These are phyloP conservation scores for Corinectria fuckeliana DNA, from an alignment of 2,329 filamentous ascomycete genomes.

Conservation along the genomic window DNA sequence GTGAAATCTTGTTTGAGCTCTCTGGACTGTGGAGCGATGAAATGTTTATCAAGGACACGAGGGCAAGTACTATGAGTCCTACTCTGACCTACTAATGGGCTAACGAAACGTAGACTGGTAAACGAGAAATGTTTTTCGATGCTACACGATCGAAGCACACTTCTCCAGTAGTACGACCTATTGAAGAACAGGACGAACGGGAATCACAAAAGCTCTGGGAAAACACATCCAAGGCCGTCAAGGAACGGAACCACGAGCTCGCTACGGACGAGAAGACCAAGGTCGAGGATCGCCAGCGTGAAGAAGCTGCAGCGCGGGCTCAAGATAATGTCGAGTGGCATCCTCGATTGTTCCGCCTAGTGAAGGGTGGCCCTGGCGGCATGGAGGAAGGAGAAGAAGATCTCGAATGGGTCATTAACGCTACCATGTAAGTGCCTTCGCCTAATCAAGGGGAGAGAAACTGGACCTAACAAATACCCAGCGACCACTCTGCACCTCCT, in stretches of 20 bases:
- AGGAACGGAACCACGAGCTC: constrained; percentile 81
- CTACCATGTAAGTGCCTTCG: constrained; percentile 70
- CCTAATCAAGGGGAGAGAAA: neutral
- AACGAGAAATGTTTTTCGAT: constrained; percentile 90
- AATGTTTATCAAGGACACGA: constrained; percentile 88
- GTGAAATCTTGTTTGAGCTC: constrained; percentile 87
- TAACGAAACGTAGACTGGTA: constrained; percentile 70
- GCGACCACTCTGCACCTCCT: constrained; percentile 57
- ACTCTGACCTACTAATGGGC: neutral
- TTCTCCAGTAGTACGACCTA: constrained; percentile 73
- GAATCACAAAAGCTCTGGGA: constrained; percentile 92
- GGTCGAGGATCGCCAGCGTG: constrained; percentile 90
- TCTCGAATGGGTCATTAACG: constrained; percentile 93
- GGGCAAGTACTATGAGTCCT: constrained; percentile 56
- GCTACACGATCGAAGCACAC: constrained; percentile 80
- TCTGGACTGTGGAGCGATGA: constrained; percentile 93
- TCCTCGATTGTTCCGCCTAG: constrained; percentile 81
- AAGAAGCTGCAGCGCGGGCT: constrained; percentile 81
- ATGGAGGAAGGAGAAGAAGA: constrained; percentile 84
- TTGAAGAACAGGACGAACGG: constrained; percentile 85
- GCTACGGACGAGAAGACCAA: constrained; percentile 97
- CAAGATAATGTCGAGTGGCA: constrained; percentile 87
- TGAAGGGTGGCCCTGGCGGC: constrained; percentile 73
- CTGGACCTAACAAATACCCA: constrained; percentile 29
- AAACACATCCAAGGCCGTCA: constrained; percentile 81